Evolutionary conservation across 108 stramenopile species (phyloP).

Genomic region (Mayamaea pseudoterrestris): DNA sequence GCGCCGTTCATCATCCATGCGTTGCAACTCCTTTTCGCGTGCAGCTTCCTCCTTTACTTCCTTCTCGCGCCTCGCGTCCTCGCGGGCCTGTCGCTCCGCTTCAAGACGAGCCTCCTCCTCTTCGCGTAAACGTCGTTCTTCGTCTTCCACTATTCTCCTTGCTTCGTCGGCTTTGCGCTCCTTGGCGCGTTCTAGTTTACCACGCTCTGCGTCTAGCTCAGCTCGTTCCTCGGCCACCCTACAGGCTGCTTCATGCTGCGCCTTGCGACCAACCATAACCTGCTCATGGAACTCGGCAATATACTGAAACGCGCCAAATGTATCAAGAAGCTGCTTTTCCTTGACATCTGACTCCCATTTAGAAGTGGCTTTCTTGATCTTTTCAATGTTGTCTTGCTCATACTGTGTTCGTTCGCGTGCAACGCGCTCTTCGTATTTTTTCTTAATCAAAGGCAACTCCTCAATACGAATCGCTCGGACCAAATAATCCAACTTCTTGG

Average conservation of each 20-base stretch:
- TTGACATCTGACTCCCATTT: conserved; percentile 69
- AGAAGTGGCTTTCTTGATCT: conserved; percentile 42
- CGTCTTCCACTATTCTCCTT: conserved; percentile 27
- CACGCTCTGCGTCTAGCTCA: conserved; percentile 62
- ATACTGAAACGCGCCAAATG: conserved; percentile 46
- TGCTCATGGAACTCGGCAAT: conserved; percentile 46
- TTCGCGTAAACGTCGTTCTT: conserved; percentile 29
- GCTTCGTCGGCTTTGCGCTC: conserved; percentile 56
- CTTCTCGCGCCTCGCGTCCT: conserved; percentile 35
- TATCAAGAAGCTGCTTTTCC: conserved; percentile 43
- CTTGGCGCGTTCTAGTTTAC: conserved; percentile 53
- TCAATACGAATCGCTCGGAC: conserved; percentile 92
- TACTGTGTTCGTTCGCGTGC: conserved; percentile 57
- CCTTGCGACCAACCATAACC: conserved; percentile 54
- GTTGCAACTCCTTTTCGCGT: conserved; percentile 41
- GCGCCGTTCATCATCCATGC: conserved; percentile 55
- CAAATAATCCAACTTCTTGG: conserved; percentile 82
- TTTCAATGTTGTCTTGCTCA: conserved; percentile 59
- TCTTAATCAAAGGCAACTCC: conserved; percentile 80
- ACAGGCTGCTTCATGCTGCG: conserved; percentile 40
- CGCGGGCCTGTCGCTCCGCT: conserved; percentile 37
- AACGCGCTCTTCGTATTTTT: conserved; percentile 52
- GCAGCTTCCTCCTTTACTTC: conserved; percentile 41
- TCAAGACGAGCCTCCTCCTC: conserved; percentile 39
- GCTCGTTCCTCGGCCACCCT: conserved; percentile 50